Base-by-base conservation (phyloP, 1,139 yeast genomes). In the Pichia inconspicua region DNA sequence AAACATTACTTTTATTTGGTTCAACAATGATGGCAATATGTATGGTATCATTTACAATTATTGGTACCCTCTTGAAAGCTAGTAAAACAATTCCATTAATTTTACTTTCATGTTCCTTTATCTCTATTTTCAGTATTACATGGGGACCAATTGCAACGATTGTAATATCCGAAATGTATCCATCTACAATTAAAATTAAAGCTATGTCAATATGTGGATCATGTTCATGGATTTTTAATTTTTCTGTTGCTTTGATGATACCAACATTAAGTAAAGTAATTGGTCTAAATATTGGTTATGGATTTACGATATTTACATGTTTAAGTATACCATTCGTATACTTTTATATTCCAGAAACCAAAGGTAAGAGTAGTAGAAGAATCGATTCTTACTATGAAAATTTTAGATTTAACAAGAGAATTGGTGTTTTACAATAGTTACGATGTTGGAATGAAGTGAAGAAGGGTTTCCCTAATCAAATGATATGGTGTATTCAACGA, bases 181-280 rank as follows among this genome's bases (percentile, higher is more conserved):
- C 68, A 11, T 66, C 71, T 48, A 66, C 73, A 49, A 61, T 63
- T 42, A 64, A 61, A 48, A 61, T 63, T 12, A 60, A 60, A 34
- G 64, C 66, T 3, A 61, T 63, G 66, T 57, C 67, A 8, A 51
- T 63, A 7, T 59, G 66, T 44, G 63, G 66, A 5, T 53, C 62
- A 15, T 42, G 50, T 51, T 74, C 75, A 62, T 78, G 83, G 83
- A 54, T 75, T 44, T 71, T 75, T 64, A 78, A 78, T 44, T 78
- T 77, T 68, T 65, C 71, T 52, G 73, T 78, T 55, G 70, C 82
- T 5, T 69, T 77, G 62, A 68, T 74, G 58, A 76, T 80, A 14
- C 81, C 82, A 7, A 67, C 73, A 53, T 66, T 77, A 47, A 73
- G 74, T 25, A 61, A 54, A 4, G 32, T 45, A 2, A 61, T 71